phyloP scores from a whole-genome alignment of 1,139 yeast genomes.

The Kodamaea plutei region DNA sequence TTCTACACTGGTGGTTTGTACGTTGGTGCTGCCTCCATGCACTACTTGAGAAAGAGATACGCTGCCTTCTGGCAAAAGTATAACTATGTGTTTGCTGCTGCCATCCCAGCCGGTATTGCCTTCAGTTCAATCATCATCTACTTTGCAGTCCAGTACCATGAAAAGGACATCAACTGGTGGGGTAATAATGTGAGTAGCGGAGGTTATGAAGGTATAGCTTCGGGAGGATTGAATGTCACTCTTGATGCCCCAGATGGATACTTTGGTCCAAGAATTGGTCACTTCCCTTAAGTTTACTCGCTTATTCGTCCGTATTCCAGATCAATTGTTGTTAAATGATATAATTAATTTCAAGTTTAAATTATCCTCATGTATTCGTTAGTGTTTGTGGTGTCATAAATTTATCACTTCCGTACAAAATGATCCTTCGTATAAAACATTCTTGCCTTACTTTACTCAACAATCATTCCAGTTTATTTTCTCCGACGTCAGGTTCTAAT shows the following conservation, averaged over 20 bases:
- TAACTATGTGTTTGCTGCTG: conserved; percentile 17
- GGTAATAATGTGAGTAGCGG: conserved; percentile 13
- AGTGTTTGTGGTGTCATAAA: no score
- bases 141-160: conserved; percentile 19
- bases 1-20: conserved; percentile 16
- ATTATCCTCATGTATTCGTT: no score
- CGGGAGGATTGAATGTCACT: conserved; percentile 9
- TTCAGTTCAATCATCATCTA: conserved; percentile 17
- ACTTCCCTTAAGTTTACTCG: conserved; percentile 11
- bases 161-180: conserved; percentile 17
- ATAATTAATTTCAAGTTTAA: no score
- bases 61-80: conserved; percentile 19
- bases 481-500: no score
- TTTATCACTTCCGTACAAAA: no score
- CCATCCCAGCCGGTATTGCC: conserved; percentile 18
- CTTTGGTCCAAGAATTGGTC: conserved; percentile 16
- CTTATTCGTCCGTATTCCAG: no score
- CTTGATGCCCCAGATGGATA: conserved; percentile 16
- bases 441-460: no score
- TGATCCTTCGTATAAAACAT: no score
- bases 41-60: conserved; percentile 13
- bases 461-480: no score
- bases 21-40: conserved; percentile 15
- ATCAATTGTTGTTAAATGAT: no score
- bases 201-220: conserved; percentile 13